These are phyloP conservation scores for Talaromyces sp. DNA, from an alignment of 2,329 filamentous ascomycete species.

Conservation along the genomic window DNA sequence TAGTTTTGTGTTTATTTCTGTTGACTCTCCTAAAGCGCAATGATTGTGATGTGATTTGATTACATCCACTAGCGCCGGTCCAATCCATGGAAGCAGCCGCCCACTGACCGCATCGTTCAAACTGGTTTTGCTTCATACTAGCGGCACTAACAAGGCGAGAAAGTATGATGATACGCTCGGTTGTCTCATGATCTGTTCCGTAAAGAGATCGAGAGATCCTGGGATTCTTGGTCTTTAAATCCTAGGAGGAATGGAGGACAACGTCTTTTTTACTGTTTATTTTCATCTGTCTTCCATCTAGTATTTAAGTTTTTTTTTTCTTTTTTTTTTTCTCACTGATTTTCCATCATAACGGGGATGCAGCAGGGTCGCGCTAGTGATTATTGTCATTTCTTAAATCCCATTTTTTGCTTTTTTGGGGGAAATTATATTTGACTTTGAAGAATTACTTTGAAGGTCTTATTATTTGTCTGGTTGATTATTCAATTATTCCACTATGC, in stretches of 20 bases:
- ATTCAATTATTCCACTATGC: background rate
- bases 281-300: background rate
- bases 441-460: too few species aligned
- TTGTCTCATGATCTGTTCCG: background rate
- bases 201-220: too few species aligned
- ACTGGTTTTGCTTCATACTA: slow-evolving; percentile 23
- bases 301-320: slow-evolving; percentile 7
- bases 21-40: too few species aligned
- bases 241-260: too few species aligned
- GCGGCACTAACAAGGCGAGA: background rate
- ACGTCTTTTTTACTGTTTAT: background rate
- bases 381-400: slow-evolving; percentile 27
- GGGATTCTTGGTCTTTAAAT: too few species aligned
- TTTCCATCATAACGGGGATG: slow-evolving; percentile 28
- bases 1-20: background rate
- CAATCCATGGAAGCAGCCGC: slow-evolving; percentile 25
- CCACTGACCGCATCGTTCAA: slow-evolving; percentile 15
- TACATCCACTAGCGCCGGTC: slow-evolving; percentile 25
- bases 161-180: slow-evolving; percentile 17
- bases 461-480: too few species aligned
- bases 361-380: slow-evolving; percentile 29
- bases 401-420: slow-evolving; percentile 4
- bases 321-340: background rate
- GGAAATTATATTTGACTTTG: slow-evolving; percentile 2
- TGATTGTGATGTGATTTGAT: slow-evolving; percentile 25